Evolutionary conservation across 768 basidiomycete genomes (phyloP).

Genomic region (Lactifluus subvellereus): DNA sequence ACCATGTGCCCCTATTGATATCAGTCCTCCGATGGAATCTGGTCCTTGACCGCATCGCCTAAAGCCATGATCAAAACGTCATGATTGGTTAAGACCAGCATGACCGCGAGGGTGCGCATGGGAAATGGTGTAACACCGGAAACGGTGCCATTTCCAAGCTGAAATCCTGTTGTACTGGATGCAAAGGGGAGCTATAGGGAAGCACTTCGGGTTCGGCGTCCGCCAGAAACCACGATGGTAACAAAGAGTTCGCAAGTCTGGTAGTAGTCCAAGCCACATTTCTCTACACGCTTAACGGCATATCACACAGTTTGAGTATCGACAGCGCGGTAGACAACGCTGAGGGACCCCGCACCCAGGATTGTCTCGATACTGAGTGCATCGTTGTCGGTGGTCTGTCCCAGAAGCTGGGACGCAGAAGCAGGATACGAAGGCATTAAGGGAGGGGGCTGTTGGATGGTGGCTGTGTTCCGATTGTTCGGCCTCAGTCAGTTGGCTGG

Average conservation of each 20-base stretch:
- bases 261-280: constrained; percentile 27
- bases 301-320: constrained; percentile 43
- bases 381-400: constrained; percentile 59
- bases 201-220: no score
- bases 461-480: constrained; percentile 3
- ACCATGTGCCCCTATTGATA: neutral
- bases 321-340: constrained; percentile 88
- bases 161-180: no score
- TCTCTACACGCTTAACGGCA: constrained; percentile 87
- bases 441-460: neutral
- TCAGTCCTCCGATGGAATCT: neutral
- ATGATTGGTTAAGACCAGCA: no score
- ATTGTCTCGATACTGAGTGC: constrained; percentile 76
- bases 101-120: no score
- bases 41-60: neutral
- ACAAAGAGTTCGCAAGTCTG: constrained; percentile 43
- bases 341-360: constrained; percentile 92
- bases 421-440: constrained; percentile 4
- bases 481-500: neutral
- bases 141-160: no score
- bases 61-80: no score
- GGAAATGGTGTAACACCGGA: no score
- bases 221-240: no score
- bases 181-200: no score
- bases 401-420: neutral